Percentiles rank a stretch among this genome's conserved stretches.
Conservation (phyloP, 148 eudicot species). For the Camellia japonica region DNA sequence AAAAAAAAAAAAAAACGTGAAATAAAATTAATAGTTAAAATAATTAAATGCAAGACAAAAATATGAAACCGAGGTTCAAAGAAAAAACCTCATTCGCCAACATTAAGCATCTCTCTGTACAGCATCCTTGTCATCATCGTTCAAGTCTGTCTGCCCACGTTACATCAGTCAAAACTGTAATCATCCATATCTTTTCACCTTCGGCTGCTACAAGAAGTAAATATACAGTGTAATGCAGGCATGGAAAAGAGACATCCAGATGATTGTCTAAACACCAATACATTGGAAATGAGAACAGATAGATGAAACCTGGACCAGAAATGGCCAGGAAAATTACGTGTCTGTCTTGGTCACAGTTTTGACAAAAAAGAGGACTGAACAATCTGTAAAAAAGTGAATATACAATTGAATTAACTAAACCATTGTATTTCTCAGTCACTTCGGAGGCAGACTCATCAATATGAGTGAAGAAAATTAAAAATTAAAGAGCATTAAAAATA, state of each 20-base stretch:
- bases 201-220: not conserved
- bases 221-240: not conserved
- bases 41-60: not conserved
- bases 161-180: not conserved
- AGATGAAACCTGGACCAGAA: too few relatives aligned
- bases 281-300: too few relatives aligned
- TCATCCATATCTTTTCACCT: not conserved
- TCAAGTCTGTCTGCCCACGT: not conserved
- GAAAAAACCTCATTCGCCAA: not conserved
- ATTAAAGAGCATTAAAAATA: too few relatives aligned
- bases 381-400: too few relatives aligned
- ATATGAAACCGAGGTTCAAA: not conserved
- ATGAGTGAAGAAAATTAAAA: too few relatives aligned
- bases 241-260: not conserved
- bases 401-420: too few relatives aligned
- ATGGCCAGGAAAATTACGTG: not conserved
- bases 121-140: not conserved
- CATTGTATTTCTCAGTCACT: too few relatives aligned
- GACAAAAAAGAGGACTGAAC: too few relatives aligned
- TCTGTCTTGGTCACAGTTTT: not conserved
- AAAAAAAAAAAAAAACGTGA: not conserved
- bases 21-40: not conserved
- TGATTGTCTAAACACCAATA: not conserved
- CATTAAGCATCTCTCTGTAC: not conserved
- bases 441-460: too few relatives aligned